phyloP scores from a whole-genome alignment of 805 yeast genomes.

The Sugiyamaella mastotermitis region DNA sequence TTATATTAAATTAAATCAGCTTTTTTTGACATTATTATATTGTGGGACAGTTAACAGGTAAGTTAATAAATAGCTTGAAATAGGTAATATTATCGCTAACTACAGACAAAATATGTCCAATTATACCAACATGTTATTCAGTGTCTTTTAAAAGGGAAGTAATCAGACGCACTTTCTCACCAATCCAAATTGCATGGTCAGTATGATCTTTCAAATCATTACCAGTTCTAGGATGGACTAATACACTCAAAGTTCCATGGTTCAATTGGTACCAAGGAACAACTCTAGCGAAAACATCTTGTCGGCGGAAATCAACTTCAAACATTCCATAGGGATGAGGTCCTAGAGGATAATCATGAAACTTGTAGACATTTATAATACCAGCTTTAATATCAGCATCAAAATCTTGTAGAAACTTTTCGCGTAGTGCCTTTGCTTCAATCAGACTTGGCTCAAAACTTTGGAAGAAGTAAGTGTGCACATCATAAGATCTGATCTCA shows the following conservation, averaged over 20 bases:
- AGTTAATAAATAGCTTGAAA: too few relatives aligned
- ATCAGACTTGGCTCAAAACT: constrained; percentile 31
- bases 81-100: too few relatives aligned
- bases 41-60: too few relatives aligned
- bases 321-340: constrained; percentile 58
- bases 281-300: constrained; percentile 39
- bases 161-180: constrained; percentile 34
- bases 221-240: constrained; percentile 48
- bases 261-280: constrained; percentile 45
- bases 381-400: constrained; percentile 36
- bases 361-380: constrained; percentile 37
- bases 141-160: too few relatives aligned
- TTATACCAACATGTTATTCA: too few relatives aligned
- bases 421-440: constrained; percentile 35
- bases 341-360: constrained; percentile 47
- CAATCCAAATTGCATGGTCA: constrained; percentile 51
- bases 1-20: too few relatives aligned
- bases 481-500: constrained; percentile 40
- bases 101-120: too few relatives aligned
- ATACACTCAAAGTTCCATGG: constrained; percentile 47
- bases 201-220: constrained; percentile 45
- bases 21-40: too few relatives aligned
- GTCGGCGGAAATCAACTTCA: constrained; percentile 46
- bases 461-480: constrained; percentile 49
- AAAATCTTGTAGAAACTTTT: constrained; percentile 37